Evolutionary conservation across 257 asterid species (phyloP).

Genomic region (Solanum chiquidenum): DNA sequence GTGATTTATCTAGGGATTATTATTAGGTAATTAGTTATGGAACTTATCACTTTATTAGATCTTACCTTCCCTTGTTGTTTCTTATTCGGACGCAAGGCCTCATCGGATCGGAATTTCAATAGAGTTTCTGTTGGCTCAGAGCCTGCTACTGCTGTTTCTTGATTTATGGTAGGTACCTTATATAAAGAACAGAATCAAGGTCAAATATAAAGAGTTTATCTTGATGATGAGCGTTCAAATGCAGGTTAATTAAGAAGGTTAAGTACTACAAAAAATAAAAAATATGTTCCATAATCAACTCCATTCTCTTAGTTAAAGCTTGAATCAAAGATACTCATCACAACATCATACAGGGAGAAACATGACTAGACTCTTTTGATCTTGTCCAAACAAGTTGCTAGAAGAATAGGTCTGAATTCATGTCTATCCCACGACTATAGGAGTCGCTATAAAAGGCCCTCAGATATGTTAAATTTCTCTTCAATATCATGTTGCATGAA

Average conservation of each 20-base stretch:
- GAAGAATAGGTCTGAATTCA: neutral
- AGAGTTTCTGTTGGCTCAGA: constrained; percentile 37
- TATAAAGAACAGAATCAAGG: neutral
- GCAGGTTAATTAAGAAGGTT: neutral
- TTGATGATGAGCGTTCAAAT: neutral
- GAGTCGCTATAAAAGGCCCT: neutral
- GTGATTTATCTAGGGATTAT: neutral
- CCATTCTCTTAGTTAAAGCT: neutral
- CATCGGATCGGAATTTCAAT: constrained; percentile 36
- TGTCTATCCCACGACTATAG: neutral
- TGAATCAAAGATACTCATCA: neutral
- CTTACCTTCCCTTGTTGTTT: constrained; percentile 31
- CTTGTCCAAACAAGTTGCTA: neutral
- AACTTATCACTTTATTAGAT: neutral
- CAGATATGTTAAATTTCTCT: neutral
- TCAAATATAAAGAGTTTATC: neutral
- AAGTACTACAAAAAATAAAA: neutral
- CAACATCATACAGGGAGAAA: neutral
- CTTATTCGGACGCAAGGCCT: constrained; percentile 29
- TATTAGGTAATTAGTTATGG: neutral
- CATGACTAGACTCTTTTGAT: neutral
- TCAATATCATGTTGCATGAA: neutral
- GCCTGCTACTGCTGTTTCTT: constrained; percentile 38
- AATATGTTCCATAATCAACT: neutral
- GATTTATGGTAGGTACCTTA: constrained; percentile 2